Base-by-base conservation (phyloP, 257 asterid genomes). In the Rauvolfia tetraphylla region DNA sequence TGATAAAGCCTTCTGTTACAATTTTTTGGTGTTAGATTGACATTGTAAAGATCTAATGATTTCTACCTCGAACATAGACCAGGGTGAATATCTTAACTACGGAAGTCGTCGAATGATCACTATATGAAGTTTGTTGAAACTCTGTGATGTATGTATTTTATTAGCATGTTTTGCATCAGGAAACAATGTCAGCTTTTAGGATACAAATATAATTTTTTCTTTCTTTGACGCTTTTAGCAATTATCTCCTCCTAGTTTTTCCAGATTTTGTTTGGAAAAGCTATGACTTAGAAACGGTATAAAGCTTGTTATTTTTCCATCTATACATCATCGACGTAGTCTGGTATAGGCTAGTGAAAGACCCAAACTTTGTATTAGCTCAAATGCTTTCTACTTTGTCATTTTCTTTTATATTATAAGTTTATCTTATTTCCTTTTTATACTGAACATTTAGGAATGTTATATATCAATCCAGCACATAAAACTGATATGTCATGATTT, bases 401-500 rank as follows among this genome's bases (percentile, higher is more conserved):
- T 7, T 18, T 51, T 51, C 23, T 18, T 4, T 58, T 73, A 22
- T 71, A 17, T 68, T 14, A 3, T 68, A 12, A 53, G 31, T 65
- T 73, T 71, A 68, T 34, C 62, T 69, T 53, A 33, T 73, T 76
- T 49, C 69, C 73, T 78, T 59, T 46, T 57, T 58, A 12, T 31
- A 48, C 49, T 23, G 27, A 31, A 20, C 31, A 22, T 22, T 58
- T 78, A 49, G 25, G 38, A 23, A 46, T 73, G 36, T 11, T 36
- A 58, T 39, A 17, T 65, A 71, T 11, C 1, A 29, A 39, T 34
- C 33, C 48, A 51, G 27, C 12, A 42, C n/a, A 31, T 20, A 69
- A 42, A 62, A 54, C 36, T 68, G 9, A 73, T 31, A 53, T 62
- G 58, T n/a, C 54, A 75, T 83, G 71, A 49, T 81, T 81, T 78